Evolutionary conservation across 768 basidiomycete genomes (phyloP), one percentile per base, ranked within the genome.

Genomic region (Mycena indigotica): DNA sequence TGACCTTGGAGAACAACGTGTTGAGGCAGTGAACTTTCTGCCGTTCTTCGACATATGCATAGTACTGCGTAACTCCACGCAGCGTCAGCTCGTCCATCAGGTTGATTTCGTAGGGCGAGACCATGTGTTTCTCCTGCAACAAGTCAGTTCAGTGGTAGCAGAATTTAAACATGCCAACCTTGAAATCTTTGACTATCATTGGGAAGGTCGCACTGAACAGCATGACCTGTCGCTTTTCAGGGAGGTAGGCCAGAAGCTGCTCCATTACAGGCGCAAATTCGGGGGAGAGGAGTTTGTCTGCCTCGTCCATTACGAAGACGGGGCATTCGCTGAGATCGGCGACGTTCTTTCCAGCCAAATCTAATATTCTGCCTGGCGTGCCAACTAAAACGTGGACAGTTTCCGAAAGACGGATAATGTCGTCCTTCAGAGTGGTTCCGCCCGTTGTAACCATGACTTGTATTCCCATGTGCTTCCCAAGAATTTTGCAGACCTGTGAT

Each of bases 381-480:
- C 96, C 96, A 60, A 98, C 96, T 50, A 99, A 88, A 51, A 99
- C 89, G 71, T 99, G 96, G 2, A 99, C 96, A 4, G 84, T 70
- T 73, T 98, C 93, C 19, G 86, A 83, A 51, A 99, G 75, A 51
- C 96, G 89, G 66, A 99, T 77, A 72, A 98, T 98, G 72, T 99
- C 96, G 75, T 99, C 96, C 75, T 96, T 94, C 68, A 99, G 85
- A 19, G 95, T 97, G 3, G 97, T 98, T 19, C 96, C 96, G 55
- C 96, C 96, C 0, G 97, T 99, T 53, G 97, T 97, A 52, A 98
- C 97, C 96, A 99, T 99, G 73, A 99, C 93, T 75, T 98, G 92
- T 28, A 93, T 70, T 52, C 86, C 88, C 85, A 98, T 89, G 68
- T 99, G 96, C 71, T 98, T 97, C 52, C 95, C 95, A 57, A 98